Percentiles rank a stretch among this genome's conserved stretches.
phyloP scores from a whole-genome alignment of 2,329 filamentous ascomycete genomes.

The Colletotrichum sp. region DNA sequence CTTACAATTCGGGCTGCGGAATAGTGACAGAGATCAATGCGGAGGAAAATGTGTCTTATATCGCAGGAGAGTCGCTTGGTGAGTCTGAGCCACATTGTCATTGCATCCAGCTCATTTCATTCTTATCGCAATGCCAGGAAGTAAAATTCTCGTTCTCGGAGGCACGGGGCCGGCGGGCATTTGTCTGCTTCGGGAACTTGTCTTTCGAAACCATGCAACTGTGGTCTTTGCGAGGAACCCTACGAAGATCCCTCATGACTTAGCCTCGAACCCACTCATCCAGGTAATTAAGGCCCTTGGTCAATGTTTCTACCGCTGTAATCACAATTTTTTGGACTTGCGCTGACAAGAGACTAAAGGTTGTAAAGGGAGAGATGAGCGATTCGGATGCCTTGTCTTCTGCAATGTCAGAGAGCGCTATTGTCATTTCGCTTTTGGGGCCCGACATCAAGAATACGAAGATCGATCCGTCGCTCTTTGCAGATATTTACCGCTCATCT shows the following conservation, averaged over 20 bases:
- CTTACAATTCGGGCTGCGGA: neutral
- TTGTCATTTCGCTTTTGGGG: slow-evolving; percentile 28
- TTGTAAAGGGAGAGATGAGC: neutral
- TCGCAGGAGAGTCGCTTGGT: neutral
- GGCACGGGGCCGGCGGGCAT: slow-evolving; percentile 28
- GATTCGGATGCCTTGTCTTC: neutral
- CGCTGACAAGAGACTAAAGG: neutral
- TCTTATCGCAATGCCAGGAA: neutral
- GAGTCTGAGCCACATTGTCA: neutral
- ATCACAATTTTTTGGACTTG: neutral
- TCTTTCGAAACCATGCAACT: slow-evolving; percentile 27
- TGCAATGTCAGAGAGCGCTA: neutral
- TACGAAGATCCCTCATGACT: slow-evolving; percentile 27
- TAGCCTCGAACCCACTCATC: neutral
- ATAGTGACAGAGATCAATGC: neutral
- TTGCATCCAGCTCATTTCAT: neutral
- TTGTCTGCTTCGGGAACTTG: slow-evolving; percentile 31
- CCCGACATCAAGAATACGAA: slow-evolving; percentile 16
- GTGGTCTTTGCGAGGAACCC: slow-evolving; percentile 27
- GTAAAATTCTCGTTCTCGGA: neutral
- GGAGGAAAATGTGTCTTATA: neutral
- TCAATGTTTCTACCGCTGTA: neutral
- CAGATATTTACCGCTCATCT: slow-evolving; percentile 20
- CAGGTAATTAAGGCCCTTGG: neutral
- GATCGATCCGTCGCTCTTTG: slow-evolving; percentile 2